phyloP scores from a whole-genome alignment of 2,329 filamentous ascomycete species.

The Monilinia polystroma region DNA sequence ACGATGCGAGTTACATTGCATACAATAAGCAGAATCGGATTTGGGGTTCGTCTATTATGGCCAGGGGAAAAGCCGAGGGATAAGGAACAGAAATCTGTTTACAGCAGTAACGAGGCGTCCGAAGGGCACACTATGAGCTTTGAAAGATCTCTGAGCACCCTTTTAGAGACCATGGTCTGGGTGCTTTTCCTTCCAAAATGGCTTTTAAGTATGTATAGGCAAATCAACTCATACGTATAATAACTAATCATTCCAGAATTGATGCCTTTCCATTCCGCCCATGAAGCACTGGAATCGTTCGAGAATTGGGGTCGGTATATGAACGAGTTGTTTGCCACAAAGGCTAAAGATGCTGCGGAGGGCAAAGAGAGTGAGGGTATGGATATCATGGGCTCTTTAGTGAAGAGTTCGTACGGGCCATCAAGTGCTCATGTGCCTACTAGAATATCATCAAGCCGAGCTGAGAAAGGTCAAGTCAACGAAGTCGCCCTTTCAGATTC shows the following conservation, averaged over 20 bases:
- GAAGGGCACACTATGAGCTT: conserved; percentile 54
- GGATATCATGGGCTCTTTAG: conserved; percentile 57
- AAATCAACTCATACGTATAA: neutral
- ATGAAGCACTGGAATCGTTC: conserved; percentile 48
- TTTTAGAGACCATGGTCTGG: conserved; percentile 54
- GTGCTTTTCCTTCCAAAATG: conserved; percentile 53
- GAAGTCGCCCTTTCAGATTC: conserved; percentile 55
- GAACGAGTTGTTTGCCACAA: conserved; percentile 56
- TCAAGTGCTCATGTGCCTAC: conserved; percentile 32
- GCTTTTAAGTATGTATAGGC: conserved; percentile 45
- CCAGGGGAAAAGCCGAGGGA: conserved; percentile 57
- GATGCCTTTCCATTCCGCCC: conserved; percentile 48
- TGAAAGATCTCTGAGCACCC: conserved; percentile 51
- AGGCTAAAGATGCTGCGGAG: conserved; percentile 47
- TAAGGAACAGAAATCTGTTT: conserved; percentile 49
- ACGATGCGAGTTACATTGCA: conserved; percentile 63
- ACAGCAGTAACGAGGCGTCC: conserved; percentile 35
- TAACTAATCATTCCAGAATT: conserved; percentile 35
- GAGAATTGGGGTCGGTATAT: conserved; percentile 61
- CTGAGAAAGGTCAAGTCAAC: conserved; percentile 52
- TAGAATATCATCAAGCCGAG: conserved; percentile 44
- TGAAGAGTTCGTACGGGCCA: conserved; percentile 44
- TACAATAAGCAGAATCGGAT: conserved; percentile 68
- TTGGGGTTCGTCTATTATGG: conserved; percentile 62
- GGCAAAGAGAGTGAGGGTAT: conserved; percentile 46